Conservation (phyloP, 805 yeast species). For the Candida qinlingensis region DNA sequence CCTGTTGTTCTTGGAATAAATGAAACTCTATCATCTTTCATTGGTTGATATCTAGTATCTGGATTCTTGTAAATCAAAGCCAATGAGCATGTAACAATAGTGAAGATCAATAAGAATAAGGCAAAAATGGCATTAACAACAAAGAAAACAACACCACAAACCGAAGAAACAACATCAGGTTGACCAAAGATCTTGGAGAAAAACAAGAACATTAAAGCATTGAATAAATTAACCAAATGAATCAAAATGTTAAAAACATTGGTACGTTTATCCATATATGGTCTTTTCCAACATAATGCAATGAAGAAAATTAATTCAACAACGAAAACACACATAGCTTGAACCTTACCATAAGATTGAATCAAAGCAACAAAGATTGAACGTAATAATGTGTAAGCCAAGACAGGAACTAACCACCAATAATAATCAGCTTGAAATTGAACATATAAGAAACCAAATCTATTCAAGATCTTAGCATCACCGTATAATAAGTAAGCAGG, state of each 20-base stretch:
- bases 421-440: constrained; percentile 85
- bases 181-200: constrained; percentile 80
- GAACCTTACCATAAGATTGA: constrained; percentile 76
- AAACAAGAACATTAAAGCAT: constrained; percentile 82
- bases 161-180: constrained; percentile 84
- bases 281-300: constrained; percentile 64
- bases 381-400: constrained; percentile 64
- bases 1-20: constrained; percentile 62
- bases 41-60: constrained; percentile 91
- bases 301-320: constrained; percentile 70
- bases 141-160: constrained; percentile 87
- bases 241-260: constrained; percentile 89
- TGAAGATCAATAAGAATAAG: constrained; percentile 71
- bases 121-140: constrained; percentile 88
- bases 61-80: constrained; percentile 89
- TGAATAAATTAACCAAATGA: constrained; percentile 71
- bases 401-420: constrained; percentile 68
- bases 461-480: constrained; percentile 71
- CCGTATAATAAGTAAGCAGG: constrained; percentile 92
- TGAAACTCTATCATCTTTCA: constrained; percentile 95
- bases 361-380: constrained; percentile 83
- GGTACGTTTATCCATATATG: constrained; percentile 92
- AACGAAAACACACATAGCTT: constrained; percentile 69
- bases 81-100: constrained; percentile 79
- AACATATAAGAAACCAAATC: constrained; percentile 88